These are phyloP conservation scores for Solanum virginianum DNA, from an alignment of 257 asterid species.

Conservation along the genomic window DNA sequence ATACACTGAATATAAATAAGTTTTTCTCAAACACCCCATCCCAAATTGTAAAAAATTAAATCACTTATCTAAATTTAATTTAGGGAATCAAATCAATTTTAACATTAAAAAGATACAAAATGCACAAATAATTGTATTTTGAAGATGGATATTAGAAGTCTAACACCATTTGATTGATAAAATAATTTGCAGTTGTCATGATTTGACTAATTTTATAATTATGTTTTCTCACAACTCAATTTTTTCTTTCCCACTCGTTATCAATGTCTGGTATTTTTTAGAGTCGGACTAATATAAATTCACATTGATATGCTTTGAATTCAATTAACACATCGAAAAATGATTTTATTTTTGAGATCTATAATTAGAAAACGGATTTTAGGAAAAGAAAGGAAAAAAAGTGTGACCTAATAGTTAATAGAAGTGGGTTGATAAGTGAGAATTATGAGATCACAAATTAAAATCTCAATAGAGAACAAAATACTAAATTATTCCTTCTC, in stretches of 20 bases:
- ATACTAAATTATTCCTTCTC: no score
- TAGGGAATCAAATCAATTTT: background rate
- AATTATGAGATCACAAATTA: no score
- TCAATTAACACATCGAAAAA: background rate
- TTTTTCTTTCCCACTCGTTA: background rate
- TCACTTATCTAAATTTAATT: background rate
- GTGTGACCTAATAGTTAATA: no score
- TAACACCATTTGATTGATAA: background rate
- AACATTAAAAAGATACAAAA: background rate
- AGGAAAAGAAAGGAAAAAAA: background rate
- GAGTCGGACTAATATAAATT: background rate
- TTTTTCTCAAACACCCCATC: no score
- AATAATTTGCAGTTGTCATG: background rate
- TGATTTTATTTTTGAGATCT: background rate
- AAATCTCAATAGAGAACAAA: no score
- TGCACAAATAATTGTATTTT: background rate
- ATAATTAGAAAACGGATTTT: background rate
- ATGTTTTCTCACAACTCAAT: background rate
- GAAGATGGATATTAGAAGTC: background rate
- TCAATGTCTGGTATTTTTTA: background rate
- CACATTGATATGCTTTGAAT: background rate
- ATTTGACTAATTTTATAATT: background rate
- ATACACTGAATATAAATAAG: no score
- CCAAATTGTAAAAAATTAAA: background rate
- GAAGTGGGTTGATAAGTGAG: no score